Percentiles rank a stretch among this genome's conserved stretches.
These are phyloP conservation scores for Wallemia ichthyophaga DNA, from an alignment of 1,284 basidiomycete genomes.

Conservation along the genomic window DNA sequence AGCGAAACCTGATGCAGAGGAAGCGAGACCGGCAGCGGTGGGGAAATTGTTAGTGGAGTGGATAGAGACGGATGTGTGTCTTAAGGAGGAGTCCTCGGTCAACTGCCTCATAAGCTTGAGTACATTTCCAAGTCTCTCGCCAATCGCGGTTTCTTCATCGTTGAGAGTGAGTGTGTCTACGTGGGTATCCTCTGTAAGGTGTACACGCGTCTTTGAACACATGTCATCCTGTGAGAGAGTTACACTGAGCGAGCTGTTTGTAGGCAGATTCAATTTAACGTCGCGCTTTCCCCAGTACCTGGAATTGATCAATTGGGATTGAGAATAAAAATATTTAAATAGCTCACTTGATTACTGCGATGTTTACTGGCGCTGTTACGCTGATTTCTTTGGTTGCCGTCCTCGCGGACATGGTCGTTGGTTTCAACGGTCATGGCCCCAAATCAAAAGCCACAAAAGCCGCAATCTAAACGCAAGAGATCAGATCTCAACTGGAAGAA, in stretches of 20 bases:
- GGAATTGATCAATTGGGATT: slow-evolving; percentile 4
- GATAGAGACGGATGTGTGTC: slow-evolving; percentile 33
- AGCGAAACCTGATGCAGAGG: slow-evolving; percentile 86
- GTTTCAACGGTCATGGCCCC: background rate
- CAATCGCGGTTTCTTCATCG: slow-evolving; percentile 65
- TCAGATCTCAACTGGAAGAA: background rate
- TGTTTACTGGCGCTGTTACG: slow-evolving; percentile 76
- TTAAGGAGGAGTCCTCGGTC: slow-evolving; percentile 40
- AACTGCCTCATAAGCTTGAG: slow-evolving; percentile 61
- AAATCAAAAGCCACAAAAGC: background rate
- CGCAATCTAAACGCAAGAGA: background rate
- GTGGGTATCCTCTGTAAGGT: slow-evolving; percentile 43
- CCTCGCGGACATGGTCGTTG: slow-evolving; percentile 7
- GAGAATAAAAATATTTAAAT: background rate
- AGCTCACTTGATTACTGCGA: slow-evolving; percentile 72
- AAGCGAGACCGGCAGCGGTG: slow-evolving; percentile 88
- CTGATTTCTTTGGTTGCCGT: slow-evolving; percentile 58
- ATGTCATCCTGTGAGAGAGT: slow-evolving; percentile 92
- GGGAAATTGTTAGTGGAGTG: slow-evolving; percentile 96
- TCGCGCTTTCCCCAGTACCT: slow-evolving; percentile 98
- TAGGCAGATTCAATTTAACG: slow-evolving; percentile 77
- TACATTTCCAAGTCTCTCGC: slow-evolving; percentile 55
- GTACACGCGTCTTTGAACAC: slow-evolving; percentile 70
- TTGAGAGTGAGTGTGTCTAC: slow-evolving; percentile 75
- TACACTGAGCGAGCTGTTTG: slow-evolving; percentile 88